phyloP scores from a whole-genome alignment of 2,329 filamentous ascomycete genomes.

The Coniochaeta pulveracea region DNA sequence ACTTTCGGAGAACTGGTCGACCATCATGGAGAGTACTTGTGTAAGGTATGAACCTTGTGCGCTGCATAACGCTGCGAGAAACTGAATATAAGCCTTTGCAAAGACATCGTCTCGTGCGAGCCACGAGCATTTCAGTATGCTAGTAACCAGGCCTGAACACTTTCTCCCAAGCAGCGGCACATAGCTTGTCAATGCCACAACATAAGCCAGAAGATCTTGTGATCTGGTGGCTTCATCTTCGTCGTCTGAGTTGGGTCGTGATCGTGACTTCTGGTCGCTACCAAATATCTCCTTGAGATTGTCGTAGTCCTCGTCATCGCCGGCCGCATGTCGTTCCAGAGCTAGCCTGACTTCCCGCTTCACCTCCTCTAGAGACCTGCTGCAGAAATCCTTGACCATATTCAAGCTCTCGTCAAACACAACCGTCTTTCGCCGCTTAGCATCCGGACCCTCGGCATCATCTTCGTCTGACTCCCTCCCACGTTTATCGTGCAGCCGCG shows the following conservation, averaged over 20 bases:
- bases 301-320: conserved; percentile 50
- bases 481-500: background rate
- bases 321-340: conserved; percentile 43
- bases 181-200: conserved; percentile 51
- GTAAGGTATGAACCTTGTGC: conserved; percentile 71
- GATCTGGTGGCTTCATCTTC: conserved; percentile 36
- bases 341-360: conserved; percentile 43
- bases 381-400: conserved; percentile 41
- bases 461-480: conserved; percentile 1
- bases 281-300: conserved; percentile 48
- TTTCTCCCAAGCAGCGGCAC: conserved; percentile 48
- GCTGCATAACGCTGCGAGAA: conserved; percentile 63
- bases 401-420: conserved; percentile 48
- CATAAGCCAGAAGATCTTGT: conserved; percentile 47
- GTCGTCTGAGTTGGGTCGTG: conserved; percentile 21
- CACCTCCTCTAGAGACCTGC: conserved; percentile 40
- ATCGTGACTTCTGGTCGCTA: conserved; percentile 28
- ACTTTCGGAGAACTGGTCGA: conserved; percentile 59
- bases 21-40: conserved; percentile 67
- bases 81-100: conserved; percentile 54
- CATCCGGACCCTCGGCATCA: conserved; percentile 1
- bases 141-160: conserved; percentile 46
- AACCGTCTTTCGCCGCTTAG: conserved; percentile 42
- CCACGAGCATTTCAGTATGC: conserved; percentile 52
- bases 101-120: conserved; percentile 54